phyloP scores from a whole-genome alignment of 176 grass and related monocot species.

The Poa pratensis region DNA sequence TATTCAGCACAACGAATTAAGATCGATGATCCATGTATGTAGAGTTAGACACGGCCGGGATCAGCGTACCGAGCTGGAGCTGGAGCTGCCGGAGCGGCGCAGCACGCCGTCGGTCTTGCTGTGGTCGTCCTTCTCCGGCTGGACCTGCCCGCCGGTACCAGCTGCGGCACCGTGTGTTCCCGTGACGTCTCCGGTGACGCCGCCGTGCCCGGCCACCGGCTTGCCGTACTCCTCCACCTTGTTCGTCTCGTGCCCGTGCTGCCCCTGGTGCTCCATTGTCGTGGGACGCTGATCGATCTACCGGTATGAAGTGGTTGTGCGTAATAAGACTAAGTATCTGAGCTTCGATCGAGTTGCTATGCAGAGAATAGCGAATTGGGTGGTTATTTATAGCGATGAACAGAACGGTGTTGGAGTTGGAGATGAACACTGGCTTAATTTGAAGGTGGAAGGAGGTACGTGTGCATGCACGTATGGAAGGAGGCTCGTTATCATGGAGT shows the following conservation, averaged over 20 bases:
- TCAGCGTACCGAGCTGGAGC: not conserved
- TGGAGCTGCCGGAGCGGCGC: not conserved
- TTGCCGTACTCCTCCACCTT: conserved; percentile 4
- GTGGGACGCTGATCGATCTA: not conserved
- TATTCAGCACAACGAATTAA: not conserved
- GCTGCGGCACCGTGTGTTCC: not conserved
- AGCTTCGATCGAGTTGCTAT: not conserved
- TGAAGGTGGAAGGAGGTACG: not conserved
- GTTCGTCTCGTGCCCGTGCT: not conserved
- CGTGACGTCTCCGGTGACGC: not conserved
- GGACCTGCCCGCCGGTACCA: not conserved
- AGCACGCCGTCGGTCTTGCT: not conserved
- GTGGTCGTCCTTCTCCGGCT: not conserved
- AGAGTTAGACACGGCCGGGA: not conserved
- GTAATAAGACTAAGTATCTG: not conserved
- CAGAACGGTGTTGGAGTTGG: not conserved
- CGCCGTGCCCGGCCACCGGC: not conserved
- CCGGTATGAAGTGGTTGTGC: not conserved
- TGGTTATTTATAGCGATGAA: not conserved
- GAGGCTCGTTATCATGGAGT: not conserved
- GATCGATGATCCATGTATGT: not conserved
- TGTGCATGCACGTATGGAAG: not conserved
- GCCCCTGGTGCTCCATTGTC: not conserved
- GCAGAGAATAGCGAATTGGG: not conserved
- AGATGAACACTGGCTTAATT: not conserved